phyloP scores from a whole-genome alignment of 441 rosid genomes.

The Metrosideros polymorpha region DNA sequence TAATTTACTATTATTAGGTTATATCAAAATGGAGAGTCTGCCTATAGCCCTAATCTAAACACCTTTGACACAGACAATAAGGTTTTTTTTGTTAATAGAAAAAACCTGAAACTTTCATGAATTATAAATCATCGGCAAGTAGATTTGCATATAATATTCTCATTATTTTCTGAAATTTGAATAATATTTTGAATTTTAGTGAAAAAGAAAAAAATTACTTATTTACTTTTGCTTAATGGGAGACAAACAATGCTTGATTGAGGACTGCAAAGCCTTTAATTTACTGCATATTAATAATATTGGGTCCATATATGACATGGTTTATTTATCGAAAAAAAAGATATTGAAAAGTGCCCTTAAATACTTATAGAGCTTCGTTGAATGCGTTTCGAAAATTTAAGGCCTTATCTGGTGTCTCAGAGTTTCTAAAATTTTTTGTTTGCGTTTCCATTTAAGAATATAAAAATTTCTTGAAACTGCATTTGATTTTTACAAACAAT shows the following conservation, averaged over 20 bases:
- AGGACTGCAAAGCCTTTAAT: neutral
- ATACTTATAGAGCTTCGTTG: neutral
- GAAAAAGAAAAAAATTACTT: neutral
- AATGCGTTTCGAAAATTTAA: neutral
- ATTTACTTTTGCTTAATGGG: neutral
- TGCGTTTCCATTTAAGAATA: too few relatives aligned
- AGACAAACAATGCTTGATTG: neutral
- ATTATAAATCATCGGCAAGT: neutral
- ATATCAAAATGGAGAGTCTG: neutral
- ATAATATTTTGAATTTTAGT: neutral
- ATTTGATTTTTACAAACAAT: too few relatives aligned
- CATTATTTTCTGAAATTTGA: neutral
- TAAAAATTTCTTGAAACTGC: too few relatives aligned
- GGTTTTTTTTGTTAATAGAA: neutral
- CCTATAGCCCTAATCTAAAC: neutral
- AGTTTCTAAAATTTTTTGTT: neutral
- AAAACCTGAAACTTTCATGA: neutral
- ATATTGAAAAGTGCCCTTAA: neutral
- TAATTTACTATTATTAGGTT: neutral
- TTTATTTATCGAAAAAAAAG: neutral
- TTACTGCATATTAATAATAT: neutral
- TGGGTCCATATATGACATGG: accelerated
- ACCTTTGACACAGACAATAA: neutral
- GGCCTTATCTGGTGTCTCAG: neutral
- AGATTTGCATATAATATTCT: neutral